phyloP scores from a whole-genome alignment of 2,329 filamentous ascomycete species.

The Exophiala lecanii-corni region DNA sequence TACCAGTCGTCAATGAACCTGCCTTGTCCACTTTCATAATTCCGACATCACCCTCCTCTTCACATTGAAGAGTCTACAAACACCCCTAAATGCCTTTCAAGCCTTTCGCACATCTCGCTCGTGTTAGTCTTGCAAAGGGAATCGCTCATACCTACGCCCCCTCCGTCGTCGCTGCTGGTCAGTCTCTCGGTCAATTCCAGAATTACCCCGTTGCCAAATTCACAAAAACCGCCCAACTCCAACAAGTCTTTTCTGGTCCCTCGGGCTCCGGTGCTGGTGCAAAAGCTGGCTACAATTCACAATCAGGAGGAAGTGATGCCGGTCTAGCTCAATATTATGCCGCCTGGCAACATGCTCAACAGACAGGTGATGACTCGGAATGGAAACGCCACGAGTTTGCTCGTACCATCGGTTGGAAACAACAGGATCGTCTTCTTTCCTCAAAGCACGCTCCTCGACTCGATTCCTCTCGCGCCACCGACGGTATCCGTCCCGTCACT shows the following conservation, averaged over 20 bases:
- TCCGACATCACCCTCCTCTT: constrained; percentile 47
- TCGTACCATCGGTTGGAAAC: constrained; percentile 85
- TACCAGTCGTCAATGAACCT: constrained; percentile 95
- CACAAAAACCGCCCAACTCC: constrained; percentile 59
- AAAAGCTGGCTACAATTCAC: constrained; percentile 54
- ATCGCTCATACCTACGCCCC: constrained; percentile 98
- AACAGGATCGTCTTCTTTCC: constrained; percentile 39
- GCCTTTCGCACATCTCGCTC: constrained; percentile 75
- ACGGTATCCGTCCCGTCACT: constrained; percentile 21
- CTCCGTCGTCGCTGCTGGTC: constrained; percentile 90
- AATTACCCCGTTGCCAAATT: constrained; percentile 48
- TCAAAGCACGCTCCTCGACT: constrained; percentile 25
- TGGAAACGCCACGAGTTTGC: constrained; percentile 91
- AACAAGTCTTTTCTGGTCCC: constrained; percentile 67
- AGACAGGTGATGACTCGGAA: constrained; percentile 66
- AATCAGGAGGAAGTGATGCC: constrained; percentile 47
- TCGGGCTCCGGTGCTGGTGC: constrained; percentile 50
- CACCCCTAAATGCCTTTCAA: constrained; percentile 85
- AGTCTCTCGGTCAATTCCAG: constrained; percentile 60
- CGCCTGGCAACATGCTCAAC: constrained; percentile 76
- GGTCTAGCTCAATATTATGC: constrained; percentile 88
- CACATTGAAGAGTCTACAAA: constrained; percentile 58
- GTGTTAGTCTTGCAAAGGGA: constrained; percentile 94
- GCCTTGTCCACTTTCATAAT: constrained; percentile 60
- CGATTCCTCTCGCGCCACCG: constrained; percentile 23